Evolutionary conservation across 306 rosid genomes (phyloP).

Genomic region (Myrica gale): DNA sequence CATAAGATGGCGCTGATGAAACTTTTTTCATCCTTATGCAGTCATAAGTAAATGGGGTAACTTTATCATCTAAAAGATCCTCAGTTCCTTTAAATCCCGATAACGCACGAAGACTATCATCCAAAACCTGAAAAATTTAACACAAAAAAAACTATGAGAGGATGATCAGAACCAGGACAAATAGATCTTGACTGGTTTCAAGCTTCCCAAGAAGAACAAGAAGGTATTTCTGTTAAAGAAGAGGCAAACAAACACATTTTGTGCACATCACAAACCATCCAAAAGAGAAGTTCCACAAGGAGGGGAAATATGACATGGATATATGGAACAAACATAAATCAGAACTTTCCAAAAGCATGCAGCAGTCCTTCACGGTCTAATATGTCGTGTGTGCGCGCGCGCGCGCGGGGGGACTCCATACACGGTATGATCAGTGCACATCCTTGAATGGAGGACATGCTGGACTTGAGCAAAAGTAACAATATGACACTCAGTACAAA

Average conservation of each 20-base stretch:
- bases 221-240: conserved; percentile 8
- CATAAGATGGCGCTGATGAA: conserved; percentile 84
- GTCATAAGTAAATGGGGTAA: conserved; percentile 82
- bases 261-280: not conserved
- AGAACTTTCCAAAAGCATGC: too few relatives aligned
- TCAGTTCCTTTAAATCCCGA: conserved; percentile 97
- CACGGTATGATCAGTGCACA: not conserved
- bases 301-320: not conserved
- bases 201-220: not conserved
- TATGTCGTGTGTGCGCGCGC: not conserved
- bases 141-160: conserved; percentile 13
- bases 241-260: not conserved
- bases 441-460: not conserved
- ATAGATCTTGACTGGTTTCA: too few relatives aligned
- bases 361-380: too few relatives aligned
- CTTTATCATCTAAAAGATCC: conserved; percentile 82
- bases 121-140: conserved; percentile 64
- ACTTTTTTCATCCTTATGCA: conserved; percentile 80
- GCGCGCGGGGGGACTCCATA: not conserved
- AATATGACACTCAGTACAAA: not conserved
- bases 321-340: not conserved
- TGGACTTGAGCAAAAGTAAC: not conserved
- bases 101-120: conserved; percentile 80
- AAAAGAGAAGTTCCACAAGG: not conserved
- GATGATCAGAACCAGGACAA: not conserved